Percentiles rank a stretch among this genome's conserved stretches.
phyloP scores from a whole-genome alignment of 331 rosid species.

The Rosa hybrid region DNA sequence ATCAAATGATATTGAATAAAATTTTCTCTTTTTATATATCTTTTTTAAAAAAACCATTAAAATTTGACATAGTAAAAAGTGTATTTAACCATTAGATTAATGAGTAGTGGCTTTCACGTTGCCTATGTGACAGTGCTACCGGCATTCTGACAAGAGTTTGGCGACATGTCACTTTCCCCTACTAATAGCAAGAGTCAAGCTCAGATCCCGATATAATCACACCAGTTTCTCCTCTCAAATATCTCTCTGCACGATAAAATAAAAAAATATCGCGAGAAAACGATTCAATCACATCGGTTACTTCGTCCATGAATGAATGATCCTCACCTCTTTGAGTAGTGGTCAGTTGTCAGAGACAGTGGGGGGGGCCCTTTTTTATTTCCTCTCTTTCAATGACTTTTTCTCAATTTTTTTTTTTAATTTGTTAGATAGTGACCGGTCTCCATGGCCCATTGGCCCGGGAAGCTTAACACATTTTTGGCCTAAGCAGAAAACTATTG shows the following conservation, averaged over 20 bases:
- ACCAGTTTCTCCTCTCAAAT: background rate
- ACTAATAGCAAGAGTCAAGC: background rate
- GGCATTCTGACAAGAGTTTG: constrained; percentile 27
- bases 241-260: background rate
- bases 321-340: background rate
- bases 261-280: background rate
- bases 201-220: no score
- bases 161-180: constrained; percentile 29
- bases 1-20: no score
- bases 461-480: background rate
- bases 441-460: background rate
- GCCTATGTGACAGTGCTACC: background rate
- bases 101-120: constrained; percentile 9
- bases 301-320: background rate
- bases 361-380: background rate
- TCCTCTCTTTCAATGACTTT: constrained; percentile 21
- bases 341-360: constrained; percentile 25
- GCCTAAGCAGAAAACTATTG: background rate
- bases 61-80: background rate
- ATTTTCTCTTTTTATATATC: no score
- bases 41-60: no score
- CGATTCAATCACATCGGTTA: constrained; percentile 8
- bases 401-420: background rate
- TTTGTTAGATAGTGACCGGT: constrained; percentile 18
- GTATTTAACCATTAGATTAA: background rate